These are phyloP conservation scores for Halenospora varia DNA, from an alignment of 495 filamentous ascomycete species.

Conservation along the genomic window DNA sequence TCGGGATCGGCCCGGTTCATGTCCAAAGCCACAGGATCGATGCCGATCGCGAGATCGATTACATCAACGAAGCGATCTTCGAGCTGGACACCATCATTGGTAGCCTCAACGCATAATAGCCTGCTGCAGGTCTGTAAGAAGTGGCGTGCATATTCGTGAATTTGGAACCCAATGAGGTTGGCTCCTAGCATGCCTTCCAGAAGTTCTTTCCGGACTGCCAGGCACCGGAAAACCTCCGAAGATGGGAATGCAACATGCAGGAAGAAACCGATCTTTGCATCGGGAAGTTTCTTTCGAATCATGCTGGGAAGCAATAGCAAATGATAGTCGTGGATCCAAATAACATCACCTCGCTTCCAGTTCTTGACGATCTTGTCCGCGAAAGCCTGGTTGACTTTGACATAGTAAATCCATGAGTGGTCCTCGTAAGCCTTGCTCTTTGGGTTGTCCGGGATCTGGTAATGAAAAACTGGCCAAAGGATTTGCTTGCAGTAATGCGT, in stretches of 20 bases:
- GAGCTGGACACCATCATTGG: conserved; percentile 80
- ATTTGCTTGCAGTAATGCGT: conserved; percentile 90
- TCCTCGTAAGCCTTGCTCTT: conserved; percentile 97
- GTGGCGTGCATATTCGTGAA: conserved; percentile 84
- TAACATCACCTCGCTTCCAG: conserved; percentile 85
- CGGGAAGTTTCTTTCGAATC: conserved; percentile 80
- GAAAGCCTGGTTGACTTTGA: conserved; percentile 84
- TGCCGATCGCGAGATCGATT: conserved; percentile 69
- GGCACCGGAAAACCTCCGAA: conserved; percentile 88
- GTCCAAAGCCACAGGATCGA: conserved; percentile 73
- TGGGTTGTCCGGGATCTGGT: conserved; percentile 92
- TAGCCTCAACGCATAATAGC: conserved; percentile 80
- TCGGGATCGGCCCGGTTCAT: conserved; percentile 66
- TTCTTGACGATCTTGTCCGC: conserved; percentile 82
- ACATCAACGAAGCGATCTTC: conserved; percentile 91
- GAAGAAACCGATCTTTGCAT: conserved; percentile 93
- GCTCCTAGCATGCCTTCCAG: conserved; percentile 88
- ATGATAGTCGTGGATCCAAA: conserved; percentile 96
- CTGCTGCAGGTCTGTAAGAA: conserved; percentile 93
- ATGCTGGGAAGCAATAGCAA: conserved; percentile 86
- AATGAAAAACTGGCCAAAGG: conserved; percentile 90
- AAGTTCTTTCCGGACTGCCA: conserved; percentile 77
- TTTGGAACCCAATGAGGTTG: conserved; percentile 89
- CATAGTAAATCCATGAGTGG: conserved; percentile 93
- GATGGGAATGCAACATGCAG: conserved; percentile 93